phyloP scores from a whole-genome alignment of 257 asterid genomes.

The Capsicum pubescens region DNA sequence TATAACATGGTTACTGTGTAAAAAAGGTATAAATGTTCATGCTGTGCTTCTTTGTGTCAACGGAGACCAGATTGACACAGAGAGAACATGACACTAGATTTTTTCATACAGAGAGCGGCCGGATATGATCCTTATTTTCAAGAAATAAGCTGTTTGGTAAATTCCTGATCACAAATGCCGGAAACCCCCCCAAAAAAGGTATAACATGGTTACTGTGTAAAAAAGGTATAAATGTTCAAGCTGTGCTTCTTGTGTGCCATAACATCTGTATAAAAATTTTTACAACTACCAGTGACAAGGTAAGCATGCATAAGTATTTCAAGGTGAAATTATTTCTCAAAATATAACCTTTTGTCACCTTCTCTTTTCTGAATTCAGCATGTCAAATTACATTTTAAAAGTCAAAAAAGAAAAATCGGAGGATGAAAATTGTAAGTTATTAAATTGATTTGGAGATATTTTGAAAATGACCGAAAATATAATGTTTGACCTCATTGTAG shows the following conservation, averaged over 20 bases:
- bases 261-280: background rate
- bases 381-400: conserved; percentile 3
- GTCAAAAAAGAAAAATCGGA: background rate
- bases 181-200: background rate
- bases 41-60: background rate
- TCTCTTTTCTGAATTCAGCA: background rate
- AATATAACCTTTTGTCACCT: background rate
- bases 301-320: conserved; percentile 9
- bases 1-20: background rate
- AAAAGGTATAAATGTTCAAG: background rate
- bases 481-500: background rate
- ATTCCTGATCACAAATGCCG: background rate
- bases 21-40: background rate
- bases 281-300: background rate
- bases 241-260: background rate
- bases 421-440: background rate
- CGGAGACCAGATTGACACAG: conserved; percentile 13
- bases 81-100: background rate
- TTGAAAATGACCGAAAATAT: background rate
- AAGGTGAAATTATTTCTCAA: background rate
- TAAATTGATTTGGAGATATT: conserved; percentile 20
- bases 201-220: background rate
- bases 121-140: background rate
- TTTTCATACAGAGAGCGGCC: background rate
- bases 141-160: conserved; percentile 13